Evolutionary conservation across 1,284 basidiomycete genomes (phyloP), one percentile per base, ranked within the genome.

Genomic region (Cystobasidium sp.): DNA sequence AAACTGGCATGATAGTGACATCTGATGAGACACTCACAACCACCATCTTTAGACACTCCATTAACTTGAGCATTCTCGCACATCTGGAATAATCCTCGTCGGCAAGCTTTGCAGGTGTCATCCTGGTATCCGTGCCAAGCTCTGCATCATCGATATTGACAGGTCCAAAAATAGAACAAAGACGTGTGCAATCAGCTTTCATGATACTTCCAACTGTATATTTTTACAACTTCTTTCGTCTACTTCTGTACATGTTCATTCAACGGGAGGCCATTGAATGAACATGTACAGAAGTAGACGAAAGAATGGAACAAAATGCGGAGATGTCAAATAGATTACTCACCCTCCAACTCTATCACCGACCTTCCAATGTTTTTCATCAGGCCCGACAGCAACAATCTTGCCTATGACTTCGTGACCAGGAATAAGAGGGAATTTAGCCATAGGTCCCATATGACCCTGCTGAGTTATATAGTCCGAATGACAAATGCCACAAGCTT

Each of bases 1-100:
- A 41, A 24, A 62, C 22, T 4, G 53, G 12, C 46, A 12, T 49
- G 12, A 49, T 14, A 49, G n/a, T 12, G n/a, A n/a, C 12, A 49
- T 49, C 14, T 49, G 46, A 49, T 14, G 46, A 49, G n/a, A 49
- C 12, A 71, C 75, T 64, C 56, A 76, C 77, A 79, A 39, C 79
- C 81, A 59, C 84, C 84, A 52, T 83, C 83, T 20, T 75, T 78
- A 0, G 78, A 66, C 67, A 84, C 68, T 49, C 83, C 84, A 61
- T 80, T 82, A 72, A 78, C 71, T 6, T 72, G 64, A 7, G 78
- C 76, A 47, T 82, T 81, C 49, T 75, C 56, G 75, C 79, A 80
- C 39, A 74, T 78, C 73, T 75, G 65, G 68, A 79, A 79, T 46
- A 77, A 71, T 16, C 80, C 80, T 10, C 68, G 63, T 14, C 75